Conservation (phyloP, 129 eudicot species). For the Erigeron canadensis region DNA sequence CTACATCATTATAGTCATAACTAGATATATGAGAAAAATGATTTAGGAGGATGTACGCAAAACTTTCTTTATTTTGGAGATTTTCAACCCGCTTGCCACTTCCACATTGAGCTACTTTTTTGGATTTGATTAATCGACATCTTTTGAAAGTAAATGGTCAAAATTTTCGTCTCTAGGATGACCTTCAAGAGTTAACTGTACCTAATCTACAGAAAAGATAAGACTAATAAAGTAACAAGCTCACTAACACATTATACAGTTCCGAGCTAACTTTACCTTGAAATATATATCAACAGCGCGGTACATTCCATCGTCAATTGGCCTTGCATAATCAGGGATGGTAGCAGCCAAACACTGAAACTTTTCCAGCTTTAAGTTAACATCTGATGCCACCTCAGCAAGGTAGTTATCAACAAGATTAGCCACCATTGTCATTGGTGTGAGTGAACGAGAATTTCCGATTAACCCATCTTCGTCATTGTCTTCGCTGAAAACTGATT, state of each 20-base stretch:
- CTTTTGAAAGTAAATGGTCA: too few species aligned
- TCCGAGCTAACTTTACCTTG: slow-evolving; percentile 46
- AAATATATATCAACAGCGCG: slow-evolving; percentile 73
- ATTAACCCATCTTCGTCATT: slow-evolving; percentile 44
- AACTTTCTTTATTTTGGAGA: too few species aligned
- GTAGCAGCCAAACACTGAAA: slow-evolving; percentile 63
- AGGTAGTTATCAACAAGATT: slow-evolving; percentile 68
- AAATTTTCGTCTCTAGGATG: background rate
- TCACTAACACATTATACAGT: background rate
- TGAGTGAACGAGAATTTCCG: slow-evolving; percentile 41
- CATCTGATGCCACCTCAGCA: slow-evolving; percentile 84
- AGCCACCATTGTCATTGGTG: slow-evolving; percentile 62
- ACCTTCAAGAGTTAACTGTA: slow-evolving; percentile 19
- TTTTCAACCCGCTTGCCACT: too few species aligned
- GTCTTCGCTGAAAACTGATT: slow-evolving; percentile 41
- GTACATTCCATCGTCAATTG: slow-evolving; percentile 61
- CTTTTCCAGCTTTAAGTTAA: slow-evolving; percentile 54
- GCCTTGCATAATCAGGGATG: slow-evolving; percentile 64
- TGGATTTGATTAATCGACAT: too few species aligned
- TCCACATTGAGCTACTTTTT: too few species aligned
- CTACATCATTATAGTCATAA: too few species aligned
- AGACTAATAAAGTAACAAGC: background rate
- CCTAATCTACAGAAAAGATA: background rate
- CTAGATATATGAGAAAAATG: too few species aligned
- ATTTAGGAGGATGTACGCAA: too few species aligned